Conservation (phyloP, 1,284 basidiomycete genomes). For the Cutaneotrichosporon curvatum region DNA sequence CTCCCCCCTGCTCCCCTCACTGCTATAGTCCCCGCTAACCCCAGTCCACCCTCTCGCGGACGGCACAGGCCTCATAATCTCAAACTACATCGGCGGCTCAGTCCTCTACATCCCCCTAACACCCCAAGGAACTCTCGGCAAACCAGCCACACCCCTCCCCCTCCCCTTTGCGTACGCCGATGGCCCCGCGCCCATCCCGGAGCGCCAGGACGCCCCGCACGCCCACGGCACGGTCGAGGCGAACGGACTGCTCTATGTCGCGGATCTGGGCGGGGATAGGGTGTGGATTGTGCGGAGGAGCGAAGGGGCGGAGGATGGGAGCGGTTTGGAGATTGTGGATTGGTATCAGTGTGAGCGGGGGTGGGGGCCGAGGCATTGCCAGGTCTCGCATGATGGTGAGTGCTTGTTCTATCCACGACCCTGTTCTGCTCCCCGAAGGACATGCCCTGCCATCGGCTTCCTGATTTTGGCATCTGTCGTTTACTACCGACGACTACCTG, state of each 20-base stretch:
- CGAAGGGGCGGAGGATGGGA: slow-evolving; percentile 5
- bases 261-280: slow-evolving; percentile 42
- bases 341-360: slow-evolving; percentile 33
- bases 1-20: too few species aligned
- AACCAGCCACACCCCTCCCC: slow-evolving; percentile 4
- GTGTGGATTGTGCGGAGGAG: slow-evolving; percentile 34
- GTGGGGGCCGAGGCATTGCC: slow-evolving; percentile 40
- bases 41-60: slow-evolving; percentile 38
- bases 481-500: too few species aligned
- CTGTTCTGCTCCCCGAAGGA: too few species aligned
- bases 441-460: too few species aligned
- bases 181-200: slow-evolving; percentile 28
- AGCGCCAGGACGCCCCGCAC: slow-evolving; percentile 41
- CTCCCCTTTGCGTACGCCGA: slow-evolving; percentile 33
- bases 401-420: not conserved
- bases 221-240: slow-evolving; percentile 39
- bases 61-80: slow-evolving; percentile 32
- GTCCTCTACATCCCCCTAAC: slow-evolving; percentile 32
- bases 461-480: too few species aligned
- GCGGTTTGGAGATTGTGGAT: slow-evolving; percentile 29
- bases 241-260: slow-evolving; percentile 31
- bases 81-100: slow-evolving; percentile 11
- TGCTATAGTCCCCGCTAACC: not conserved
- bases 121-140: slow-evolving; percentile 22
- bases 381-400: slow-evolving; percentile 35